Conservation (phyloP, 1,139 yeast genomes). For the Candida sojae region DNA sequence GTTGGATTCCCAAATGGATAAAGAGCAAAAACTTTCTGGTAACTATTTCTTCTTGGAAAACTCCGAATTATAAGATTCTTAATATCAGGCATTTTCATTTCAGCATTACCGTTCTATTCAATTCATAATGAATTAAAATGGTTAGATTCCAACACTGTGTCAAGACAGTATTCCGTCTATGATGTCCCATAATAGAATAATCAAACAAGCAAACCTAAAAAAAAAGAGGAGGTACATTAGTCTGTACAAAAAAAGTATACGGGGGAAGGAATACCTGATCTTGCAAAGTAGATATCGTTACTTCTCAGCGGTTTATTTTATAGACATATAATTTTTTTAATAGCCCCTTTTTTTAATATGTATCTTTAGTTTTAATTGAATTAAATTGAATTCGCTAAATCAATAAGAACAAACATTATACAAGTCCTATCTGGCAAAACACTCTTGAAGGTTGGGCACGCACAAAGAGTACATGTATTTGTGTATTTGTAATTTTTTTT, state of each 20-base stretch:
- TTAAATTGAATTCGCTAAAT: too few relatives aligned
- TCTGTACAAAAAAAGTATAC: not conserved
- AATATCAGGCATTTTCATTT: slow-evolving; percentile 2
- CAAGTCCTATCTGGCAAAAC: too few relatives aligned
- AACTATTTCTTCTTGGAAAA: slow-evolving; percentile 94
- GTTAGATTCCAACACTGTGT: slow-evolving; percentile 2
- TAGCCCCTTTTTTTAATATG: not conserved
- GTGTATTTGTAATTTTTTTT: too few relatives aligned
- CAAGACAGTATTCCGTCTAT: not conserved
- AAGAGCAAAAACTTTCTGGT: slow-evolving; percentile 88
- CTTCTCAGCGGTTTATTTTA: slow-evolving; percentile 2
- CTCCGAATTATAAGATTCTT: slow-evolving; percentile 26
- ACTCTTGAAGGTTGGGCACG: too few relatives aligned
- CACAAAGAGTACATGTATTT: too few relatives aligned
- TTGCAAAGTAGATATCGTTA: not conserved
- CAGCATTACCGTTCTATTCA: slow-evolving; percentile 1
- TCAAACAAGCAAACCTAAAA: too few relatives aligned
- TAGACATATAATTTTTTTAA: not conserved
- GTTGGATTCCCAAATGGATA: slow-evolving; percentile 97
- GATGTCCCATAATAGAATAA: slow-evolving; percentile 3
- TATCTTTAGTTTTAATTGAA: not conserved
- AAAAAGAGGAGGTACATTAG: too few relatives aligned
- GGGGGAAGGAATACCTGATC: not conserved
- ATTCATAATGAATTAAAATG: not conserved
- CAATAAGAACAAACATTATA: too few relatives aligned